Conservation (phyloP, 768 basidiomycete species). For the Lentinus brumalis region DNA sequence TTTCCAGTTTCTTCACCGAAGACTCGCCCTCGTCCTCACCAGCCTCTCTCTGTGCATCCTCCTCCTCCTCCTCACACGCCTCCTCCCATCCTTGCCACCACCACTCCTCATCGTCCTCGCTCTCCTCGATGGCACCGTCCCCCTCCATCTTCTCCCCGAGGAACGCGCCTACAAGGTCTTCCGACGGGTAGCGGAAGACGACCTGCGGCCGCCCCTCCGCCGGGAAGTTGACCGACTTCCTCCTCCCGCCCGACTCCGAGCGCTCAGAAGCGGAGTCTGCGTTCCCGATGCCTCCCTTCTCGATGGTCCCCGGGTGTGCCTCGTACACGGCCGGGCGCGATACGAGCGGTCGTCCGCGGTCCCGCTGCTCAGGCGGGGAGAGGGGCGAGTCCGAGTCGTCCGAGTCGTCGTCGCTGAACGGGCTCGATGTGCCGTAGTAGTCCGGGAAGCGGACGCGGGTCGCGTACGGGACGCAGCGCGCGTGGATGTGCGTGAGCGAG, state of each 20-base stretch:
- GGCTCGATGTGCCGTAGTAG: slow-evolving; percentile 16
- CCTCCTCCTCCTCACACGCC: slow-evolving; percentile 3
- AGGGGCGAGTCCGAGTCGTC: slow-evolving; percentile 16
- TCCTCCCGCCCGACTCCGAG: slow-evolving; percentile 2
- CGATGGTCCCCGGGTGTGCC: slow-evolving; percentile 10
- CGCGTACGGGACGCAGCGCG: slow-evolving; percentile 22
- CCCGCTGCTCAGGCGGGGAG: slow-evolving; percentile 6
- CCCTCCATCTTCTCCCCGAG: slow-evolving; percentile 4
- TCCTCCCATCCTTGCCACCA: slow-evolving; percentile 30
- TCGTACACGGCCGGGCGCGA: slow-evolving; percentile 10
- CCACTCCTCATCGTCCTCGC: slow-evolving; percentile 16
- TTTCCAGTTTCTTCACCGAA: background rate
- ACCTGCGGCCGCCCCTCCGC: slow-evolving; percentile 16
- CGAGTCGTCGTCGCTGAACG: slow-evolving; percentile 14
- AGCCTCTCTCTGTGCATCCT: background rate
- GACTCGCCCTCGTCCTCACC: slow-evolving; percentile 1
- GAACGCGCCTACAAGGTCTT: slow-evolving; percentile 17
- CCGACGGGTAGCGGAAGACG: slow-evolving; percentile 28
- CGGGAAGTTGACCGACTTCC: slow-evolving; percentile 27
- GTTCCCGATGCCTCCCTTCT: slow-evolving; percentile 5
- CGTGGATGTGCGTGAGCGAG: slow-evolving; percentile 21
- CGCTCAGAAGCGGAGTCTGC: background rate
- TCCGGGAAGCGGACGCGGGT: slow-evolving; percentile 18
- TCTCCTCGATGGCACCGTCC: slow-evolving; percentile 1
- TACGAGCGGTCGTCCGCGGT: background rate